Evolutionary conservation across 2,329 filamentous ascomycete genomes (phyloP), one percentile per base, ranked within the genome.

Genomic region (Dendryphion nanum): DNA sequence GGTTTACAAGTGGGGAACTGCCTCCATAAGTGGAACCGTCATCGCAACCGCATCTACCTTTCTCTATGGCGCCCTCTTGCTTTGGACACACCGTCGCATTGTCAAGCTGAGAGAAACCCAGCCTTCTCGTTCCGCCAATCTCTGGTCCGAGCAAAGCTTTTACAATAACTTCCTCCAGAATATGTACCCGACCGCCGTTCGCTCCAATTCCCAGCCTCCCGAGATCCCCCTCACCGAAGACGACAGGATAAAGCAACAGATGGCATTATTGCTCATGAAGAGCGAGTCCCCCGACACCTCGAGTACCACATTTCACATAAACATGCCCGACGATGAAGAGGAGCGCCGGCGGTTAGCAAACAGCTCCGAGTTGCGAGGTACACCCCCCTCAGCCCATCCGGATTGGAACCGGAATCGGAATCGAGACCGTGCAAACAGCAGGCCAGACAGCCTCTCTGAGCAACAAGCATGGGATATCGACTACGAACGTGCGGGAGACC

Each of bases 201-300:
- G 47, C 33, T 48, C 54, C n/a, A 50, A 51, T 12, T 47, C 50
- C 18, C 49, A 47, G n/a, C 53, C 59, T 4, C 55, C 54, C 13
- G 45, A 51, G 17, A 21, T 48, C 4, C 38, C 53, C 0, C 47
- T 72, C 37, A 64, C 65, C 16, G 73, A 77, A 48, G 71, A 75
- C 37, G 73, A 76, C 34, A 59, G 68, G 42, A 70, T 74, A 40
- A 69, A 71, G 19, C 70, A 73, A 47, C 73, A 76, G 44, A 73
- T 75, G 67, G 64, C 71, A n/a, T 62, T 69, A 44, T 61, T 77
- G 0, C 65, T 75, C 13, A 51, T 62, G 38, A 60, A 60, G 38
- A 47, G 48, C 18, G 63, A 70, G 32, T 54, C 57, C 39, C 44
- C 62, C 23, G 48, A 64, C 47, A 53, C 66, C 33, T 45, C 57